These are phyloP conservation scores for Candida rishiriensis DNA, from an alignment of 805 yeast species.

Conservation along the genomic window DNA sequence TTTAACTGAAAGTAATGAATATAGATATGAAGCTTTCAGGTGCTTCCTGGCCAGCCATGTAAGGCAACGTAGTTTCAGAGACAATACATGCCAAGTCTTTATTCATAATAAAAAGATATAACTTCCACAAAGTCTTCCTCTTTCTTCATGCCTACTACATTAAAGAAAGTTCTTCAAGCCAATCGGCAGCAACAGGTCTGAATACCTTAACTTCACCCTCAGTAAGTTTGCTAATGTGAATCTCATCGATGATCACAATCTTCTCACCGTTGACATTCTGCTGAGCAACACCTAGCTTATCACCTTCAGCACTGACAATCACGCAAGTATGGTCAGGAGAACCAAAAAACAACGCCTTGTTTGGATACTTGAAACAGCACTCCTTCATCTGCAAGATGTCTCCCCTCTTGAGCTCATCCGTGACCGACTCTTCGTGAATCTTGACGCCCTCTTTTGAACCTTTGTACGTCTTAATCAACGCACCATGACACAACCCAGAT, in stretches of 20 bases:
- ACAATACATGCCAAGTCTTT: no score
- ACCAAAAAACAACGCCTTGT: slow-evolving; percentile 37
- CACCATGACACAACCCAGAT: slow-evolving; percentile 44
- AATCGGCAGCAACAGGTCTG: slow-evolving; percentile 43
- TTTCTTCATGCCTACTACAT: slow-evolving; percentile 11
- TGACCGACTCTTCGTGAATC: slow-evolving; percentile 16
- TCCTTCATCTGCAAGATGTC: slow-evolving; percentile 48
- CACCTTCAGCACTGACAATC: slow-evolving; percentile 30
- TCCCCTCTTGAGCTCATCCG: slow-evolving; percentile 47
- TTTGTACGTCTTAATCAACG: slow-evolving; percentile 18
- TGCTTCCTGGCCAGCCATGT: no score
- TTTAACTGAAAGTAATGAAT: no score
- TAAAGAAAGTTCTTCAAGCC: slow-evolving; percentile 35
- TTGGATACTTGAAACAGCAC: slow-evolving; percentile 36
- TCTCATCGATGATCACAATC: slow-evolving; percentile 36
- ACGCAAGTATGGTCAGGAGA: slow-evolving; percentile 51
- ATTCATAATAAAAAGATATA: background rate
- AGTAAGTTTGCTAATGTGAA: slow-evolving; percentile 33
- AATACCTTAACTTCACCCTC: slow-evolving; percentile 43
- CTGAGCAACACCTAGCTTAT: slow-evolving; percentile 36
- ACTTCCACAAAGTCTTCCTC: no score
- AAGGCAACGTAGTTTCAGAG: no score
- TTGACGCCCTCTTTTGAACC: slow-evolving; percentile 15
- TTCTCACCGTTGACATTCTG: slow-evolving; percentile 45
- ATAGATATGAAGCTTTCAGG: no score